phyloP scores from a whole-genome alignment of 1,139 yeast species.

The Meyerozyma athensensis region DNA sequence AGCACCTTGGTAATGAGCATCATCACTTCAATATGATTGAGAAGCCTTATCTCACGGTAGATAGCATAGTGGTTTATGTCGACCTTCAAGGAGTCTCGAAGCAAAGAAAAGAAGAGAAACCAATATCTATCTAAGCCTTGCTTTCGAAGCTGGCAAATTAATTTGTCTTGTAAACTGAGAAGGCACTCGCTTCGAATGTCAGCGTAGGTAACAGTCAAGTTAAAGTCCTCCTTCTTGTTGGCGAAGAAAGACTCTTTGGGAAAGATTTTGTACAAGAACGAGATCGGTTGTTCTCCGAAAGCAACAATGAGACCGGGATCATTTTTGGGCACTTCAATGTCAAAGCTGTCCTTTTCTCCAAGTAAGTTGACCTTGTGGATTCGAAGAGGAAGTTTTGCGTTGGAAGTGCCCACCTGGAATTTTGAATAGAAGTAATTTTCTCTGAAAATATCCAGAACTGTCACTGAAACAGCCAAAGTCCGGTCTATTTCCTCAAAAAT shows the following conservation, averaged over 20 bases:
- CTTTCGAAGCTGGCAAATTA: slow-evolving; percentile 7
- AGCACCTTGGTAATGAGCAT: slow-evolving; percentile 13
- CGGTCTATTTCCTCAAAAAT: slow-evolving; percentile 40
- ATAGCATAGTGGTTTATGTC: slow-evolving; percentile 39
- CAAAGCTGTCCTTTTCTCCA: slow-evolving; percentile 33
- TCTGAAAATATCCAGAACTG: slow-evolving; percentile 73
- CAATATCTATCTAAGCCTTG: slow-evolving; percentile 16
- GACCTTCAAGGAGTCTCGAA: slow-evolving; percentile 24
- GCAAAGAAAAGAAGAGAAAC: slow-evolving; percentile 21
- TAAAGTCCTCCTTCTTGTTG: slow-evolving; percentile 31
- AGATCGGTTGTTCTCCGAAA: slow-evolving; percentile 65
- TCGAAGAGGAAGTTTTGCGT: slow-evolving; percentile 49
- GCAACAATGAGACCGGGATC: slow-evolving; percentile 38
- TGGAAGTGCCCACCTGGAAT: slow-evolving; percentile 62
- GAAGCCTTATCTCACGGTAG: slow-evolving; percentile 20
- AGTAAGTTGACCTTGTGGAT: slow-evolving; percentile 41
- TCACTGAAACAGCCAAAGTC: slow-evolving; percentile 55
- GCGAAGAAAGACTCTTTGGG: slow-evolving; percentile 19
- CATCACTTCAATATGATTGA: slow-evolving; percentile 16
- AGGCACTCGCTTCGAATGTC: slow-evolving; percentile 42
- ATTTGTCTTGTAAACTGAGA: slow-evolving; percentile 11
- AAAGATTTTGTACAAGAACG: slow-evolving; percentile 51
- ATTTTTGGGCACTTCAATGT: slow-evolving; percentile 25
- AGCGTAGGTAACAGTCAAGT: slow-evolving; percentile 41
- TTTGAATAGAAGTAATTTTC: slow-evolving; percentile 54